Evolutionary conservation across 2,329 filamentous ascomycete species (phyloP), one percentile per base, ranked within the genome.

Genomic region (Emmonsiellopsis sp.): DNA sequence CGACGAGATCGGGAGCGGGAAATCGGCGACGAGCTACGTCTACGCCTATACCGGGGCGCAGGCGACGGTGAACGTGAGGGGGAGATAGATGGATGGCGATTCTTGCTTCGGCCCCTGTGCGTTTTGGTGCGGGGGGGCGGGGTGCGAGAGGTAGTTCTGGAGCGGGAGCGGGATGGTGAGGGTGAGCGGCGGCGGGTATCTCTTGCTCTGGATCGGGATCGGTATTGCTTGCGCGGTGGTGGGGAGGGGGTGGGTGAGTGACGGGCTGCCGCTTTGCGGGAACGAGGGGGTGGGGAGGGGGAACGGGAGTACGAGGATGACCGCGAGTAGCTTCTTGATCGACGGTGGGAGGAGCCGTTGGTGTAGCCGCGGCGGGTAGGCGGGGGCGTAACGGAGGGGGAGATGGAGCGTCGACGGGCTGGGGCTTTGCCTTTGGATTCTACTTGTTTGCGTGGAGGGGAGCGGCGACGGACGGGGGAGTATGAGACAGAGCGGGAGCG

Each of bases 371-470:
- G 50, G 11, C 39, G 50, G 13, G 52, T 27, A 39, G 51, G 13
- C 48, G 21, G 46, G 45, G 67, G 68, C 14, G 63, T 64, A 49
- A 61, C 58, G 14, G 68, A 70, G n/a, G 65, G 64, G 50, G 65
- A 67, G 7, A 54, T 56, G 7, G 67, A 69, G 40, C 66, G 65
- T 44, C 36, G 48, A 43, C 21, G 55, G 56, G 46, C 57, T 57
- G n/a, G 55, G 58, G 63, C 66, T 42, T 61, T 62, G 17, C 57
- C 61, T 21, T 34, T 33, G 61, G 62, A 34, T 31, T 49, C 36
- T 40, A 46, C 54, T 21, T 59, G 63, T 49, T 42, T 43, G 47
- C 34, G 42, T 53, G 43, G 39, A 6, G 40, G 49, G 8, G 53
- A 44, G 21, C 52, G 52, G 9, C 52, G 49, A 42, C 61, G 60